Conservation (phyloP, 1,284 basidiomycete species). For the Erythrobasidium hasegawianum region DNA sequence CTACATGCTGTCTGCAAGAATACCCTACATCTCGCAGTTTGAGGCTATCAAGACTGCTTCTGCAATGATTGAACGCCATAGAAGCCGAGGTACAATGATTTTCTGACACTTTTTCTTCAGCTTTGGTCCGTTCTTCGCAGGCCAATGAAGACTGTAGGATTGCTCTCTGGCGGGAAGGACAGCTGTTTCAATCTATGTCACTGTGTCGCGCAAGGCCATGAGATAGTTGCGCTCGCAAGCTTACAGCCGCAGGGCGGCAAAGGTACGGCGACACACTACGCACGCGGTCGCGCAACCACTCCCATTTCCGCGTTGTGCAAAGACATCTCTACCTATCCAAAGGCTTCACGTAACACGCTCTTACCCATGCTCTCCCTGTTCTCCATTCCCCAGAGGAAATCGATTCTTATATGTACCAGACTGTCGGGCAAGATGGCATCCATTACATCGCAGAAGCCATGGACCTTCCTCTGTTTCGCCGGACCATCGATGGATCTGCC, state of each 20-base stretch:
- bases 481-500: slow-evolving; percentile 73
- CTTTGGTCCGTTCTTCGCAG: neutral
- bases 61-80: slow-evolving; percentile 34
- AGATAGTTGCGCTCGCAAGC: slow-evolving; percentile 83
- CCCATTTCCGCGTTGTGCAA: neutral
- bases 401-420: slow-evolving; percentile 98
- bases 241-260: slow-evolving; percentile 76
- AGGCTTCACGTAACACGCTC: too few relatives aligned
- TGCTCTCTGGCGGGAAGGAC: slow-evolving; percentile 97
- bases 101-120: slow-evolving; percentile 8
- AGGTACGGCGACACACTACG: slow-evolving; percentile 56
- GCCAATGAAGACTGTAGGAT: slow-evolving; percentile 84
- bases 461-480: slow-evolving; percentile 77
- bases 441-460: slow-evolving; percentile 80
- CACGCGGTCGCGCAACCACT: neutral
- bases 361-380: neutral
- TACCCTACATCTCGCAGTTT: slow-evolving; percentile 29
- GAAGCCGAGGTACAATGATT: slow-evolving; percentile 30
- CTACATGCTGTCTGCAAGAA: slow-evolving; percentile 20
- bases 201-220: slow-evolving; percentile 79
- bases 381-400: slow-evolving; percentile 77
- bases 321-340: too few relatives aligned
- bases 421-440: slow-evolving; percentile 92
- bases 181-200: slow-evolving; percentile 94
- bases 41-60: slow-evolving; percentile 33